phyloP scores from a whole-genome alignment of 192 early-diverging fungal species.

The Phycomyces blakesleeanus region DNA sequence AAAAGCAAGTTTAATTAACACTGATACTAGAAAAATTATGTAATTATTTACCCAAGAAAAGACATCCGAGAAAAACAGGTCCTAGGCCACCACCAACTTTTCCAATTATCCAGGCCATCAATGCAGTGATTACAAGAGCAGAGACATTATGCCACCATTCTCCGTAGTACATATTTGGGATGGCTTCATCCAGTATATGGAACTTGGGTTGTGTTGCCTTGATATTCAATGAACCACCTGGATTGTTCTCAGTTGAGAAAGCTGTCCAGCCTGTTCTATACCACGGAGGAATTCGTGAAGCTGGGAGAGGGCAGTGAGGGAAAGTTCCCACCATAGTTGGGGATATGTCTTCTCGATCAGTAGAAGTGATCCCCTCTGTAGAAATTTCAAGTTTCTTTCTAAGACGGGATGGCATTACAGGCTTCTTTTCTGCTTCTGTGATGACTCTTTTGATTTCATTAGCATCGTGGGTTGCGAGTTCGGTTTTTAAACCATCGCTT shows the following conservation, averaged over 20 bases:
- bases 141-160: slow-evolving; percentile 35
- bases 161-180: slow-evolving; percentile 26
- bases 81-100: slow-evolving; percentile 22
- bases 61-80: slow-evolving; percentile 16
- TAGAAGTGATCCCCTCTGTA: background rate
- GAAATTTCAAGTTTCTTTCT: background rate
- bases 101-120: slow-evolving; percentile 17
- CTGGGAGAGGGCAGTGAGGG: background rate
- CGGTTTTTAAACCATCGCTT: slow-evolving; percentile 21
- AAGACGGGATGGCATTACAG: background rate
- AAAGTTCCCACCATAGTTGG: slow-evolving; percentile 3
- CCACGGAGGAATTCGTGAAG: slow-evolving; percentile 17
- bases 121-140: slow-evolving; percentile 17
- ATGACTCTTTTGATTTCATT: slow-evolving; percentile 8
- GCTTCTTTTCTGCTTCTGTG: slow-evolving; percentile 20
- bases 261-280: slow-evolving; percentile 27
- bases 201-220: slow-evolving; percentile 6
- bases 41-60: slow-evolving; percentile 23
- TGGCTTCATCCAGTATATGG: slow-evolving; percentile 15
- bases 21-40: too few species aligned
- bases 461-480: slow-evolving; percentile 23
- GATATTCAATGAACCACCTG: slow-evolving; percentile 9
- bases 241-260: slow-evolving; percentile 10
- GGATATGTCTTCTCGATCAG: background rate
- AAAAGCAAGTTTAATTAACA: too few species aligned